Base-by-base conservation (phyloP, 2,329 filamentous ascomycete species). In the Arthroderma uncinatum region DNA sequence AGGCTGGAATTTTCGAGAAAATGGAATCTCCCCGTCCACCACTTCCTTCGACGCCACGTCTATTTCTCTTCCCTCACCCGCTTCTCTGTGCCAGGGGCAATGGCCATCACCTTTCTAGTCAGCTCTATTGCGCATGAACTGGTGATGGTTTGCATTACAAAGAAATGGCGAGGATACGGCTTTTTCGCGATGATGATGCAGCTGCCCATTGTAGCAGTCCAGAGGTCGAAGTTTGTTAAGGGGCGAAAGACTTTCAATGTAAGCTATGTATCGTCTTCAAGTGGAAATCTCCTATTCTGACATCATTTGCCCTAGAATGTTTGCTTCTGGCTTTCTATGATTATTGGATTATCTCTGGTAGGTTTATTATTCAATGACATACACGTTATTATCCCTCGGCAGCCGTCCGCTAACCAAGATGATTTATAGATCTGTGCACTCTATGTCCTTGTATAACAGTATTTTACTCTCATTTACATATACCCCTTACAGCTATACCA, bases 1-100 rank as follows among this genome's bases (percentile, higher is more conserved):
- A 69, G 89, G 90, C 86, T 97, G 69, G 91, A 96, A 73, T 98
- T 97, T 73, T 91, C 85, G 9, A 83, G 90, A 62, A 88, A 96
- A 75, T 97, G 93, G 92, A 97, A 97, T 70, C 83, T 95, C n/a
- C 92, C 92, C 47, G 92, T 96, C 5, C 93, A 97, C 74, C 87
- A 91, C 68, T 98, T 96, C 75, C 86, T 97, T 65, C 85, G 91
- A 6, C 82, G 93, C 23, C 93, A 98, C 72, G 92, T 98, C 62
- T 98, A 97, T 73, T 86, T 83, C 58, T 90, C 90, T 1, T 87
- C 85, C 10, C 79, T 87, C 8, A 82, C 84, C 10, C 83, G 86
- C 64, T 84, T 94, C 65, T 91, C 89, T 19, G 83, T 84, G 58
- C 79, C 81, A 14, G 78, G 86, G 57, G 91, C 93, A 25, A 97